Percentiles rank a stretch among this genome's conserved stretches.
phyloP scores from a whole-genome alignment of 2,329 filamentous ascomycete genomes.

The Talaromyces sp. region DNA sequence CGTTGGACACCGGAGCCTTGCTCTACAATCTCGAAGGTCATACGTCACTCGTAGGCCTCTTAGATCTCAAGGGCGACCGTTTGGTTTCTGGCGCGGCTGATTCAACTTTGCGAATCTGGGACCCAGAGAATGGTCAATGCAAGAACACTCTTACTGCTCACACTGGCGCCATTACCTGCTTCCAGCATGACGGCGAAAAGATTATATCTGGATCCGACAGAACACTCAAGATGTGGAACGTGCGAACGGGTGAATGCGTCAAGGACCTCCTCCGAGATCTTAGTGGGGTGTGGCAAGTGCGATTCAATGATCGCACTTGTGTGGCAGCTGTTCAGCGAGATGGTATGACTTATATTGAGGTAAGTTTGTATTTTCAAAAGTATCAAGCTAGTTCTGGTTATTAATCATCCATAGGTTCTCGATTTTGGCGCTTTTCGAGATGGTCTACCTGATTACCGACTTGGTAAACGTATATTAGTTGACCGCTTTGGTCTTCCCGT shows the following conservation, averaged over 20 bases:
- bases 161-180: conserved; percentile 96
- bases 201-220: conserved; percentile 95
- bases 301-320: conserved; percentile 91
- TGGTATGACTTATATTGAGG: conserved; percentile 90
- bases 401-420: conserved; percentile 62
- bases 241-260: conserved; percentile 83
- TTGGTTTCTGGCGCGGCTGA: conserved; percentile 94
- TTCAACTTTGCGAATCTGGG: conserved; percentile 93
- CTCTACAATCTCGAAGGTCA: conserved; percentile 91
- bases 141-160: conserved; percentile 87
- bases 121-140: conserved; percentile 86
- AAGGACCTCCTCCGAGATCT: conserved; percentile 89
- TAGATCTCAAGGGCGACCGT: conserved; percentile 83
- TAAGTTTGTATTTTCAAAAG: conserved; percentile 43
- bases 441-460: conserved; percentile 68
- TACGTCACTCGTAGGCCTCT: conserved; percentile 79
- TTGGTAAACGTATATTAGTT: conserved; percentile 67
- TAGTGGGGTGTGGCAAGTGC: conserved; percentile 98
- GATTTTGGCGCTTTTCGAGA: conserved; percentile 95
- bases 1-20: conserved; percentile 76
- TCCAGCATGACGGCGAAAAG: conserved; percentile 94
- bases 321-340: conserved; percentile 95
- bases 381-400: conserved; percentile 16
- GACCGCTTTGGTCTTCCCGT: conserved; percentile 38
- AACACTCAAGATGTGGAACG: conserved; percentile 98